Evolutionary conservation across 176 grass and related monocot species (phyloP).

Genomic region (Aegilops umbellulata): DNA sequence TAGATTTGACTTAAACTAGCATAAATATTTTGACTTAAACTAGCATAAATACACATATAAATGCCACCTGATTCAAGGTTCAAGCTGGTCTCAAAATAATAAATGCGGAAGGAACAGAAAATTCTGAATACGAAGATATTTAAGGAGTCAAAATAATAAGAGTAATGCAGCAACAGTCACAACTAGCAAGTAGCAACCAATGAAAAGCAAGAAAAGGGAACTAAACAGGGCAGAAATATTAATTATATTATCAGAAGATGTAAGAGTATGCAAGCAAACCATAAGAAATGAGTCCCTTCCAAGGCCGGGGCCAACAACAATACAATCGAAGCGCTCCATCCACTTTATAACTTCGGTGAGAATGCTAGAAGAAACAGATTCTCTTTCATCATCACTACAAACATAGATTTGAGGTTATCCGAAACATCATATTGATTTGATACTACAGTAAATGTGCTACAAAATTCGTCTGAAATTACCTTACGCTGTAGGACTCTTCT

Average conservation of each 20-base stretch:
- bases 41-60: not conserved
- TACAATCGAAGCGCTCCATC: constrained; percentile 93
- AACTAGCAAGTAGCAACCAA: not conserved
- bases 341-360: constrained; percentile 82
- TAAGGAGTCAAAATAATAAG: not conserved
- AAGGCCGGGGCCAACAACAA: constrained; percentile 90
- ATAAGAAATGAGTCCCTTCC: constrained; percentile 94
- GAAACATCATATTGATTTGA: not conserved
- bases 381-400: constrained; percentile 66
- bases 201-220: not conserved
- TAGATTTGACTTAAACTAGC: not conserved
- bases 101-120: not conserved
- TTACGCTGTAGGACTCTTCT: constrained; percentile 91
- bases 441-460: not conserved
- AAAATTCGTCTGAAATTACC: constrained; percentile 42
- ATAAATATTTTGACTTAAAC: not conserved
- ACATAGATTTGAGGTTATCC: not conserved
- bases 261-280: constrained; percentile 39
- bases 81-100: not conserved
- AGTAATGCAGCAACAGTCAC: not conserved
- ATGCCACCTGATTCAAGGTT: not conserved
- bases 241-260: not conserved
- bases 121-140: not conserved
- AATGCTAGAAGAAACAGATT: constrained; percentile 58
- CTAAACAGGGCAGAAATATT: not conserved